phyloP scores from a whole-genome alignment of 177 flowering plant species.

The Tripterygium wilfordii region DNA sequence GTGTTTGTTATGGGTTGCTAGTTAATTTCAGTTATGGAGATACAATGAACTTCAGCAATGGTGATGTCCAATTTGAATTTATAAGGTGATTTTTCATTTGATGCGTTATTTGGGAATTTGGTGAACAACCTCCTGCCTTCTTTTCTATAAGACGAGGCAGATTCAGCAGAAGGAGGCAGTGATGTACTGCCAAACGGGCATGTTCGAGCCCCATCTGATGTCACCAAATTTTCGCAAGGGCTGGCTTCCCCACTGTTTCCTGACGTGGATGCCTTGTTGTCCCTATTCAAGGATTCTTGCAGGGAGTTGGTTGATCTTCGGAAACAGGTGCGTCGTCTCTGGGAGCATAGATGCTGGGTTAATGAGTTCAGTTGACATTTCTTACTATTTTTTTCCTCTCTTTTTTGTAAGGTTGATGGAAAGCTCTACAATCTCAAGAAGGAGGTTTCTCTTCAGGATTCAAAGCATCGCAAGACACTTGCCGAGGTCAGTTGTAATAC shows the following conservation, averaged over 20 bases:
- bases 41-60: too few relatives aligned
- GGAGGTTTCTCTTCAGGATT: slow-evolving; percentile 85
- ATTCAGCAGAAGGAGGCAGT: slow-evolving; percentile 56
- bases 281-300: slow-evolving; percentile 82
- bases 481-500: slow-evolving; percentile 86
- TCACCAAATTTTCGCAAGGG: slow-evolving; percentile 45
- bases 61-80: slow-evolving; percentile 1
- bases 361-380: not conserved
- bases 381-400: not conserved
- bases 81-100: slow-evolving; percentile 96
- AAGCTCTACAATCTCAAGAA: slow-evolving; percentile 70
- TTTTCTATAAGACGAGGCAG: slow-evolving; percentile 68
- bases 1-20: too few relatives aligned
- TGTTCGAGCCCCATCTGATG: slow-evolving; percentile 44
- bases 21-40: too few relatives aligned
- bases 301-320: slow-evolving; percentile 81
- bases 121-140: slow-evolving; percentile 84
- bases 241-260: slow-evolving; percentile 69
- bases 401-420: slow-evolving; percentile 72
- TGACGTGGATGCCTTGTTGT: slow-evolving; percentile 77
- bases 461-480: slow-evolving; percentile 88
- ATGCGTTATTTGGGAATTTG: slow-evolving; percentile 92
- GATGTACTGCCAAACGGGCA: slow-evolving; percentile 70
- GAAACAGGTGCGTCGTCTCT: slow-evolving; percentile 52
- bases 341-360: not conserved